Percentiles rank a stretch among this genome's conserved stretches.
Conservation (phyloP, 106 monocot genomes). For the Allium sativum region DNA sequence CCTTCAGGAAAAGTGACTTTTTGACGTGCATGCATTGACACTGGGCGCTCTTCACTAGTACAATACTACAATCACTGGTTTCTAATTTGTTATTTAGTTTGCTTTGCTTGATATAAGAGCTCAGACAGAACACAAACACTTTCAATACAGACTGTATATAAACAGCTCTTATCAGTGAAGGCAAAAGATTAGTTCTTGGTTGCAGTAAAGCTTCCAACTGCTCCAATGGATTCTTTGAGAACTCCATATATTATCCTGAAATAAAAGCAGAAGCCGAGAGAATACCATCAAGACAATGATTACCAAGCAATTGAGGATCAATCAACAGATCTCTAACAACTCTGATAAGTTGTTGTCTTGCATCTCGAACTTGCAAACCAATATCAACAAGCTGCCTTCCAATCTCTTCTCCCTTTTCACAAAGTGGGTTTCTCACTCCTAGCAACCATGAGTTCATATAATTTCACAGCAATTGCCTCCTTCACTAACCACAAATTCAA, state of each 20-base stretch:
- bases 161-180: slow-evolving; percentile 55
- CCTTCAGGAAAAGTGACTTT: slow-evolving; percentile 55
- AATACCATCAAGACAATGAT: slow-evolving; percentile 46
- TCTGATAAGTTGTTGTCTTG: slow-evolving; percentile 61
- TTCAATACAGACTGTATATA: slow-evolving; percentile 88
- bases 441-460: slow-evolving; percentile 83
- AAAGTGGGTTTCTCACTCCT: slow-evolving; percentile 66
- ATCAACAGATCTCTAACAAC: slow-evolving; percentile 72
- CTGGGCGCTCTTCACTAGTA: slow-evolving; percentile 31
- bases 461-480: slow-evolving; percentile 61
- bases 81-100: neutral
- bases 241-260: slow-evolving; percentile 75
- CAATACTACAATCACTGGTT: slow-evolving; percentile 22
- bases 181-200: slow-evolving; percentile 60
- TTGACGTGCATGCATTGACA: slow-evolving; percentile 46
- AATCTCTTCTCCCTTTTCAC: slow-evolving; percentile 62
- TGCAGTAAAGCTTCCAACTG: slow-evolving; percentile 82
- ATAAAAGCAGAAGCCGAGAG: slow-evolving; percentile 79
- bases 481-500: slow-evolving; percentile 40
- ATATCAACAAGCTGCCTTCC: slow-evolving; percentile 81
- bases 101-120: slow-evolving; percentile 26
- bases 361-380: slow-evolving; percentile 70
- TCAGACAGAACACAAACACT: slow-evolving; percentile 46
- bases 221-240: slow-evolving; percentile 65
- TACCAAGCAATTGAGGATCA: slow-evolving; percentile 77